Percentiles rank a stretch among this genome's conserved stretches.
phyloP scores from a whole-genome alignment of 257 asterid species.

The Osmanthus fragrans region DNA sequence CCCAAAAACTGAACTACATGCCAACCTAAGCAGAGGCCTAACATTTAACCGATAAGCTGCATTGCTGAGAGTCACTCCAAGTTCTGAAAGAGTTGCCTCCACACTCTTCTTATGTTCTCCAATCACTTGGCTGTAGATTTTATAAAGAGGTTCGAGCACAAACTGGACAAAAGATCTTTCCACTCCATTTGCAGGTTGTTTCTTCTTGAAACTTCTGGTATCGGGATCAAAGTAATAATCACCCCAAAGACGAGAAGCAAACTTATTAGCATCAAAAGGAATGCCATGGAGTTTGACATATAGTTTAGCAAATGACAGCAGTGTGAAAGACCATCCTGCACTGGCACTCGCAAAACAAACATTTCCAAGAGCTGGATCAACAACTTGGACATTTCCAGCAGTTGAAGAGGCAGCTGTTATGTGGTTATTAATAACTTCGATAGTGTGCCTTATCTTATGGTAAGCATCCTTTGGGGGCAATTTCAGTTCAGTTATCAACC shows the following conservation, averaged over 20 bases:
- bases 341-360: constrained; percentile 97
- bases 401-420: constrained; percentile 86
- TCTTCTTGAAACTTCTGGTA: constrained; percentile 77
- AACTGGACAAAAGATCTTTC: constrained; percentile 96
- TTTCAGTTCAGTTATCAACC: constrained; percentile 88
- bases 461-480: constrained; percentile 98
- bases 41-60: constrained; percentile 93
- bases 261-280: constrained; percentile 87
- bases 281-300: constrained; percentile 92
- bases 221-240: constrained; percentile 82
- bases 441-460: constrained; percentile 84
- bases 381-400: constrained; percentile 81
- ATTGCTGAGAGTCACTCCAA: constrained; percentile 92
- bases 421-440: constrained; percentile 82
- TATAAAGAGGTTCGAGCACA: constrained; percentile 92
- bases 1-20: constrained; percentile 95
- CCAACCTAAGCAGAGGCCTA: constrained; percentile 83
- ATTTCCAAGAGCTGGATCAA: constrained; percentile 85
- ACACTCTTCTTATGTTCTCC: constrained; percentile 98
- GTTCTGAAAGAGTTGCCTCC: constrained; percentile 87
- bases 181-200: constrained; percentile 75
- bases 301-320: constrained; percentile 92
- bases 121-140: constrained; percentile 90
- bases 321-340: constrained; percentile 98
- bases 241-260: constrained; percentile 96